phyloP scores from a whole-genome alignment of 1,139 yeast genomes.

The Schwanniomyces etchellsii region DNA sequence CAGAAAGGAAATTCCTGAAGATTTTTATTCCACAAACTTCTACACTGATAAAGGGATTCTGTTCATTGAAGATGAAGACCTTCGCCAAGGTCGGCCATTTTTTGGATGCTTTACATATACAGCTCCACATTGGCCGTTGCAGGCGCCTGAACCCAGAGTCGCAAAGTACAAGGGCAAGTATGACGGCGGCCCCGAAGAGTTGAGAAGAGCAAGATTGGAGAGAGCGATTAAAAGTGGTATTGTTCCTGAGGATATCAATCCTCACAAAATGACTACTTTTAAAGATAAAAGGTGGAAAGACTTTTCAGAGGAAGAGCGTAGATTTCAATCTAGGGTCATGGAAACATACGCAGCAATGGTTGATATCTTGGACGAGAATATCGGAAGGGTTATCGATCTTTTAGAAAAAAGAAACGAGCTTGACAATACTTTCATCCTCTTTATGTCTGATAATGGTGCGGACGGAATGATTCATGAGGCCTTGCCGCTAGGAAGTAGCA shows the following conservation, averaged over 20 bases:
- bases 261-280: conserved; percentile 41
- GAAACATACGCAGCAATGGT: conserved; percentile 59
- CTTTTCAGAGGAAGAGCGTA: conserved; percentile 27
- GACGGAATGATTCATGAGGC: conserved; percentile 57
- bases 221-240: conserved; percentile 40
- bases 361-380: conserved; percentile 42
- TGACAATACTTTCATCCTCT: conserved; percentile 48
- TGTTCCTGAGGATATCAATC: conserved; percentile 34
- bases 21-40: conserved; percentile 41
- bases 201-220: conserved; percentile 33
- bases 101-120: conserved; percentile 50
- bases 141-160: conserved; percentile 45
- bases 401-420: conserved; percentile 35
- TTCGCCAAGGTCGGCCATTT: conserved; percentile 38
- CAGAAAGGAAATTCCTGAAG: conserved; percentile 33
- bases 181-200: conserved; percentile 42
- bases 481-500: conserved; percentile 31
- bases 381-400: conserved; percentile 41
- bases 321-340: conserved; percentile 39
- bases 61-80: conserved; percentile 21
- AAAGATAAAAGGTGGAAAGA: conserved; percentile 40
- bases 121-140: conserved; percentile 62
- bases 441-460: conserved; percentile 62
- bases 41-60: conserved; percentile 43
- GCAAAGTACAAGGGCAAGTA: conserved; percentile 45